Evolutionary conservation across 75 land plant genomes (phyloP).

Genomic region (Azolla pinnata): DNA sequence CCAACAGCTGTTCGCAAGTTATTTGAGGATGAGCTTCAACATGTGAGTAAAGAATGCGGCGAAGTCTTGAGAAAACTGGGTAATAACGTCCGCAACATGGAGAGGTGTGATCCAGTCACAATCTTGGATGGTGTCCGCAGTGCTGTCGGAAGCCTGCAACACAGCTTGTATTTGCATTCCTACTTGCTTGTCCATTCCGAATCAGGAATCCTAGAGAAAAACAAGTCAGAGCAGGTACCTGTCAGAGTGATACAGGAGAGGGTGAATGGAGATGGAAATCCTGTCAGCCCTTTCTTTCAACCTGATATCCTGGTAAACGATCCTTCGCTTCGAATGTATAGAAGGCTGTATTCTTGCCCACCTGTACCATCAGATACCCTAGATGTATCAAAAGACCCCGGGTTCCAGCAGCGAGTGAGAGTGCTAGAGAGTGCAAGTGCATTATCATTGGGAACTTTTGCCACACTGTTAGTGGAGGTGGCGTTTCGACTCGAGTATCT

Average conservation of each 20-base stretch:
- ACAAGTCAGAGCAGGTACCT: neutral
- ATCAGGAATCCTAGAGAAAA: neutral
- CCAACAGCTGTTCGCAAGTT: slow-evolving; percentile 29
- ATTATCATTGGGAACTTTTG: slow-evolving; percentile 45
- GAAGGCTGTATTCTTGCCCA: slow-evolving; percentile 54
- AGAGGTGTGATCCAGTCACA: slow-evolving; percentile 11
- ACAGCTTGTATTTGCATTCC: slow-evolving; percentile 33
- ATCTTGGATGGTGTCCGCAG: slow-evolving; percentile 32
- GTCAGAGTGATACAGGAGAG: neutral
- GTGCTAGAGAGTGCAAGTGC: slow-evolving; percentile 38
- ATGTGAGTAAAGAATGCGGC: slow-evolving; percentile 37
- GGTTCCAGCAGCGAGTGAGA: slow-evolving; percentile 11
- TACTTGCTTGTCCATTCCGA: slow-evolving; percentile 21
- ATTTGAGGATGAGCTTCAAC: slow-evolving; percentile 44
- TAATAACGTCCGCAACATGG: slow-evolving; percentile 38
- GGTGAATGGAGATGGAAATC: neutral
- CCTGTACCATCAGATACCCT: neutral
- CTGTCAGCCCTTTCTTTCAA: slow-evolving; percentile 21
- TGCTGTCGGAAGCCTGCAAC: slow-evolving; percentile 33
- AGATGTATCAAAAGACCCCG: neutral
- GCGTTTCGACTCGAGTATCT: slow-evolving; percentile 52
- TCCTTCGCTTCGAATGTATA: slow-evolving; percentile 1
- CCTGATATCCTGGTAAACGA: too few relatives aligned
- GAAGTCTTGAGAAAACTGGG: slow-evolving; percentile 41
- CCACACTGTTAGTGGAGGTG: slow-evolving; percentile 54